Conservation (phyloP, 805 yeast species). For the Kodamaea sagamina region DNA sequence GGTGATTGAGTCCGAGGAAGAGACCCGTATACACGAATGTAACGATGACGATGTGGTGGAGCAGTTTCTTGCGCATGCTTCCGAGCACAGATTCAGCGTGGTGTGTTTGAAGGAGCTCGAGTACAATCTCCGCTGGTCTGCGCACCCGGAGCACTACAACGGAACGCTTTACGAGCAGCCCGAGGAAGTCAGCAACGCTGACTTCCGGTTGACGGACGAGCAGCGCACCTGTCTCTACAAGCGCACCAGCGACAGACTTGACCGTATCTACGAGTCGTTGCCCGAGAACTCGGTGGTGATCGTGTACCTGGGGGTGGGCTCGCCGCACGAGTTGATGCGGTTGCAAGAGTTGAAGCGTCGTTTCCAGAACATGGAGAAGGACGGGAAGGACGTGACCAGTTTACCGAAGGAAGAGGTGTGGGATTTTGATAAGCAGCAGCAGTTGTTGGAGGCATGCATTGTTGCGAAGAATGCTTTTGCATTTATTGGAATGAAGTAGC, state of each 20-base stretch:
- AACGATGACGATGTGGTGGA: slow-evolving; percentile 64
- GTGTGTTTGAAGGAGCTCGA: slow-evolving; percentile 63
- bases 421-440: slow-evolving; percentile 50
- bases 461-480: slow-evolving; percentile 63
- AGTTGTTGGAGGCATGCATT: slow-evolving; percentile 47
- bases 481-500: slow-evolving; percentile 41
- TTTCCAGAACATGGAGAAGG: slow-evolving; percentile 46
- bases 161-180: slow-evolving; percentile 18
- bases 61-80: slow-evolving; percentile 35
- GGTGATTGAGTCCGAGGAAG: slow-evolving; percentile 19
- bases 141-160: slow-evolving; percentile 22
- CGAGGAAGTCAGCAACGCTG: slow-evolving; percentile 9
- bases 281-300: slow-evolving; percentile 64
- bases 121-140: slow-evolving; percentile 33
- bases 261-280: slow-evolving; percentile 48
- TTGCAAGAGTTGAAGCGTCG: slow-evolving; percentile 47
- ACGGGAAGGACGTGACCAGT: slow-evolving; percentile 42
- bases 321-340: slow-evolving; percentile 49
- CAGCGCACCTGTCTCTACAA: slow-evolving; percentile 21
- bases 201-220: slow-evolving; percentile 5
- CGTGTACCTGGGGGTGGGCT: slow-evolving; percentile 64
- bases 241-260: slow-evolving; percentile 47
- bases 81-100: slow-evolving; percentile 49
- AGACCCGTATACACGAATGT: slow-evolving; percentile 41
- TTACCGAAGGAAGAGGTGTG: slow-evolving; percentile 45